Conservation (phyloP, 495 filamentous ascomycete genomes). For the Chaetomidium leptoderma region DNA sequence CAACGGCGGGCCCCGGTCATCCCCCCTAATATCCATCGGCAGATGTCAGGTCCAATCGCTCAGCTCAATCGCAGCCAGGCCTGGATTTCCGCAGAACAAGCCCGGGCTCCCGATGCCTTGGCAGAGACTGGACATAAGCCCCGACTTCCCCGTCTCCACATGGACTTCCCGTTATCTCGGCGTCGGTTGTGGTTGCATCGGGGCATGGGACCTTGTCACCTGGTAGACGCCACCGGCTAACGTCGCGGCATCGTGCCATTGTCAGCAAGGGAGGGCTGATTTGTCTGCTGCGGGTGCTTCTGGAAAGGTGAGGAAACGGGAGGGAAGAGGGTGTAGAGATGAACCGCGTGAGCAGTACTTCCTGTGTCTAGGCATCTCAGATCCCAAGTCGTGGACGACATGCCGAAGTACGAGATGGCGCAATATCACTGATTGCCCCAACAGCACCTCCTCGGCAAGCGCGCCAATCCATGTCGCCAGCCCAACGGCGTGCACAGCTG, state of each 20-base stretch:
- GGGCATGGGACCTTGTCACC: background rate
- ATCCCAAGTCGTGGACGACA: background rate
- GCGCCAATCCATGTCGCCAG: slow-evolving; percentile 3
- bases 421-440: background rate
- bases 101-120: background rate
- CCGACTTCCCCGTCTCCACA: slow-evolving; percentile 9
- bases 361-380: background rate
- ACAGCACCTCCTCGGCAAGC: background rate
- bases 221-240: background rate
- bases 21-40: slow-evolving; percentile 27
- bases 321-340: background rate
- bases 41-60: slow-evolving; percentile 35
- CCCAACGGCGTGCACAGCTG: background rate
- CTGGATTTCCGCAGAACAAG: slow-evolving; percentile 4
- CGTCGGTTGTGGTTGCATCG: background rate
- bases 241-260: background rate
- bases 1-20: background rate
- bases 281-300: background rate
- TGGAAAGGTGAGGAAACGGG: background rate
- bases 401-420: background rate
- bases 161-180: slow-evolving; percentile 7
- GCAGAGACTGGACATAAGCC: background rate
- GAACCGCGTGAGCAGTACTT: background rate
- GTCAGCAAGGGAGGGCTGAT: background rate
- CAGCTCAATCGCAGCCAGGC: slow-evolving; percentile 4